phyloP scores from a whole-genome alignment of 495 filamentous ascomycete species.

The Aspergillus leporis region DNA sequence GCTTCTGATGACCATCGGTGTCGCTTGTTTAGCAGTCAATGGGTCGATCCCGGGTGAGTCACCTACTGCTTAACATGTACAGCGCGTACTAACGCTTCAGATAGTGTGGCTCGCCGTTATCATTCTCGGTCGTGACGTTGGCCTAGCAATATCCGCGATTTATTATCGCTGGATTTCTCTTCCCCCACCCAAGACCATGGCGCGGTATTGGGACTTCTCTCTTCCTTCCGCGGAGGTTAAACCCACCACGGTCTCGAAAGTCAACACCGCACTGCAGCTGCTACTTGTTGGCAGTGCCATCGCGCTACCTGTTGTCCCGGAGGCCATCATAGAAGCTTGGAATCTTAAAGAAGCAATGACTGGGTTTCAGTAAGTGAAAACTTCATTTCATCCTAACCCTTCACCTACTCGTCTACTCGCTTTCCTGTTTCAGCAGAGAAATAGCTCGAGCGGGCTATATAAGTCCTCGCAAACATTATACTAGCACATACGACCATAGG shows the following conservation, averaged over 20 bases:
- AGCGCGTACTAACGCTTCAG: background rate
- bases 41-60: conserved; percentile 72
- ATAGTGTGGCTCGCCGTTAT: conserved; percentile 82
- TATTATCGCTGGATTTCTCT: conserved; percentile 95
- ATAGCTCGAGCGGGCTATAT: conserved; percentile 14
- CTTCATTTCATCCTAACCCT: conserved; percentile 10
- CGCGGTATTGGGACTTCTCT: conserved; percentile 96
- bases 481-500: conserved; percentile 38
- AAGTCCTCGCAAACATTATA: background rate
- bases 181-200: conserved; percentile 87
- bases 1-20: conserved; percentile 88
- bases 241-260: conserved; percentile 88
- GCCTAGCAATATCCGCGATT: conserved; percentile 83
- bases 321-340: conserved; percentile 41
- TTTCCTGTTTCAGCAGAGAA: background rate
- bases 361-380: conserved; percentile 67
- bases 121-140: conserved; percentile 87
- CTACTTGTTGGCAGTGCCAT: conserved; percentile 77
- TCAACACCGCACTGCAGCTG: conserved; percentile 80
- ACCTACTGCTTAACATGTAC: background rate
- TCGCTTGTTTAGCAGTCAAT: conserved; percentile 77
- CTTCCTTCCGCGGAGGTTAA: conserved; percentile 90
- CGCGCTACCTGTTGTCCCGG: conserved; percentile 64
- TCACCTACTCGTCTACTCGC: conserved; percentile 7
- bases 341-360: conserved; percentile 58